These are phyloP conservation scores for Thalassiosira sp. DNA, from an alignment of 352 stramenopile species.

Conservation along the genomic window DNA sequence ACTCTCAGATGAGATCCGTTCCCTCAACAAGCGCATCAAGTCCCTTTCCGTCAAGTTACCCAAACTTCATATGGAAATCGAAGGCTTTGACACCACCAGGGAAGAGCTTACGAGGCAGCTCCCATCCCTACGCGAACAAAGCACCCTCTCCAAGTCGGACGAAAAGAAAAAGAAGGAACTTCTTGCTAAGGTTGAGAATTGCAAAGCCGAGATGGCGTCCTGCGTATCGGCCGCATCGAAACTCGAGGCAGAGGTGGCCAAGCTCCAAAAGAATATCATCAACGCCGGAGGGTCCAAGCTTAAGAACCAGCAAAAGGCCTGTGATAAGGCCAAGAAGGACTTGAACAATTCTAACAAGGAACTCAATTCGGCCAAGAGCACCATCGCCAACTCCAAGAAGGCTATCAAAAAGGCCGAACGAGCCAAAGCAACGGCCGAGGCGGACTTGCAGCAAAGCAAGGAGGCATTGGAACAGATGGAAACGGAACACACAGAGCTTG, in stretches of 20 bases:
- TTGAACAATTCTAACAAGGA: conserved; percentile 74
- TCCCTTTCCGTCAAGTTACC: conserved; percentile 88
- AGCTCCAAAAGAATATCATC: conserved; percentile 93
- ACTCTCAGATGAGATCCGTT: conserved; percentile 84
- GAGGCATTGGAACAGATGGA: conserved; percentile 87
- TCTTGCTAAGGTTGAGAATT: conserved; percentile 85
- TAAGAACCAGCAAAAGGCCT: conserved; percentile 91
- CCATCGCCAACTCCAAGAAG: conserved; percentile 70
- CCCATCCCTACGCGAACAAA: conserved; percentile 87
- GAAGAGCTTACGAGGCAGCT: conserved; percentile 78
- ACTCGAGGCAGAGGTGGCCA: conserved; percentile 85
- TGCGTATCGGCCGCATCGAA: conserved; percentile 64
- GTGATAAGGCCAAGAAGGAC: conserved; percentile 70
- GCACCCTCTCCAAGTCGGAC: conserved; percentile 87
- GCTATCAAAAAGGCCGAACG: conserved; percentile 69
- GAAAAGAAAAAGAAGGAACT: conserved; percentile 88
- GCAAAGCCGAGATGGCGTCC: conserved; percentile 86
- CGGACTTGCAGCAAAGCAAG: conserved; percentile 84
- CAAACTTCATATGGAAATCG: conserved; percentile 89
- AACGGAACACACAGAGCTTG: conserved; percentile 89
- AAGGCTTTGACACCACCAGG: conserved; percentile 77
- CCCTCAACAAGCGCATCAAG: conserved; percentile 88
- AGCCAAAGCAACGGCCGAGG: conserved; percentile 80
- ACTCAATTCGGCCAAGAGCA: conserved; percentile 77
- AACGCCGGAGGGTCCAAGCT: conserved; percentile 92